Base-by-base conservation (phyloP, 2,329 filamentous ascomycete species). In the Fusarium newnesense region DNA sequence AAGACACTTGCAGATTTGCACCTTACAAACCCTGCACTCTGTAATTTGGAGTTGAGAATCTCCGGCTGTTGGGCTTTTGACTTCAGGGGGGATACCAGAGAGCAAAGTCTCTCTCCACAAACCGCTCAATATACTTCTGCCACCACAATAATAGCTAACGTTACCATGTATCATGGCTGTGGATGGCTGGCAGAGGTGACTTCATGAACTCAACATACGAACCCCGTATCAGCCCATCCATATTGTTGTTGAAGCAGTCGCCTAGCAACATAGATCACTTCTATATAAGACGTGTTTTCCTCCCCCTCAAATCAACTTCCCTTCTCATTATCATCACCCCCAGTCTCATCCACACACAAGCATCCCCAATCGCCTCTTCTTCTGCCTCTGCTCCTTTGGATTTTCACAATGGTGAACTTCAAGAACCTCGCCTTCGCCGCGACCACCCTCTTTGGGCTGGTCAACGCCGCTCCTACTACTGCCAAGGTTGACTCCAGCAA, bases 391-490 rank as follows among this genome's bases (percentile, higher is more conserved):
- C 32, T 59, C 54, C 54, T 53, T 44, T 57, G 36, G 26, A 59
- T 69, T 49, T 59, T 69, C 70, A 76, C 49, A 69, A 81, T 81
- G 79, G 74, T 80, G 34, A 79, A 75, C 75, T 74, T 79, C 57
- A 75, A 77, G 67, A 77, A 76, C 47, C 58, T 81, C 60, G 70
- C 73, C 52, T 44, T 80, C 47, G 67, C 73, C 37, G 78, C 76
- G 30, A 60, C 77, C 11, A 62, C 76, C 42, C 70, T 81, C 43
- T 67, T 79, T 39, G 69, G 78, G 26, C 49, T 70, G 47, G 65
- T 53, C 37, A 49, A 70, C 30, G 74, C 74, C 16, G 75, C 75
- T 44, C 78, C 79, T 34, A 57, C 79, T 34, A 57, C 75, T 39
- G 65, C 66, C 12, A 69, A 75, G 56, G 67, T 64, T 32, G 70